Conservation (phyloP, 371 early-diverging fungal genomes). For the Conidiobolus incongruus region DNA sequence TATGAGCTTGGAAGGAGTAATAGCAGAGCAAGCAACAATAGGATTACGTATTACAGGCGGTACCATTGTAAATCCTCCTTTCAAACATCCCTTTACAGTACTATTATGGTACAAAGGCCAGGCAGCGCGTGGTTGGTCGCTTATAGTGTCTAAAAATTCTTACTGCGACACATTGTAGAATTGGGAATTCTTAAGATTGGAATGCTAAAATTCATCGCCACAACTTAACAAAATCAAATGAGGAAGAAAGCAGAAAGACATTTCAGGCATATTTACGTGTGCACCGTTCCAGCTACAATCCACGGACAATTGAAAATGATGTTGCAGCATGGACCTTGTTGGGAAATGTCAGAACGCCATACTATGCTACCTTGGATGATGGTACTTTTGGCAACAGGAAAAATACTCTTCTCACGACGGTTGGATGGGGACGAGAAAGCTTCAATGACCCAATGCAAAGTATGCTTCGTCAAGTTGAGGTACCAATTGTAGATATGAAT, state of each 20-base stretch:
- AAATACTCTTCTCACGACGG: background rate
- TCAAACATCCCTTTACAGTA: background rate
- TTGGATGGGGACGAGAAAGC: background rate
- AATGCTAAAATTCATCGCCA: conserved; percentile 1
- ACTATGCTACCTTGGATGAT: too few relatives aligned
- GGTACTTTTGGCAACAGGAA: background rate
- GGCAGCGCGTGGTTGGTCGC: background rate
- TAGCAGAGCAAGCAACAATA: too few relatives aligned
- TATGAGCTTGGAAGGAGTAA: too few relatives aligned
- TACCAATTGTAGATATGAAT: too few relatives aligned
- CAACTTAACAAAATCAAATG: too few relatives aligned
- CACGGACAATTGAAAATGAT: background rate
- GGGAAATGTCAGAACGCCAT: too few relatives aligned
- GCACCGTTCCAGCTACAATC: background rate
- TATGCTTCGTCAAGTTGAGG: too few relatives aligned
- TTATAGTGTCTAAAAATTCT: background rate
- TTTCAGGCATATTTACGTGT: background rate
- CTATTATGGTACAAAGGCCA: background rate
- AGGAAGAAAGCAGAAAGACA: background rate
- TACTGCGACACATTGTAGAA: conserved; percentile 3
- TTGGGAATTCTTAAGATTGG: background rate
- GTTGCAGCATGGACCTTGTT: background rate
- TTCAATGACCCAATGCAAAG: background rate
- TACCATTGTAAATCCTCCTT: background rate
- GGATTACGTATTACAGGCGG: conserved; percentile 5